Percentiles rank a stretch among this genome's conserved stretches.
phyloP scores from a whole-genome alignment of 2,329 filamentous ascomycete genomes.

The Diaporthe nobilis region DNA sequence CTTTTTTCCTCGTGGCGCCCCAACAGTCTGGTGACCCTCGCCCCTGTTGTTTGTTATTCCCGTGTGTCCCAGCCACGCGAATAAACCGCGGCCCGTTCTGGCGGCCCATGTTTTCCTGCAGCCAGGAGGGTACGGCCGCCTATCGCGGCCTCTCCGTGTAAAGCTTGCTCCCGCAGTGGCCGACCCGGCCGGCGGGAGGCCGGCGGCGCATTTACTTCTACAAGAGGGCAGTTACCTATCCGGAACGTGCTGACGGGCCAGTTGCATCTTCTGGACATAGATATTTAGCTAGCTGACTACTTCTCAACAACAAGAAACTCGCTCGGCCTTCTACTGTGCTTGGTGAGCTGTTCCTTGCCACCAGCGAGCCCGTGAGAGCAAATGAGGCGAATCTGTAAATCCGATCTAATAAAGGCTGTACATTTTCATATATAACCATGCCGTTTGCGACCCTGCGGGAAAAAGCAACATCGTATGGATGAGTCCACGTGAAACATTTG shows the following conservation, averaged over 20 bases:
- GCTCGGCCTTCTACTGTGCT: background rate
- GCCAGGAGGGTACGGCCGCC: background rate
- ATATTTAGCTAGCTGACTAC: background rate
- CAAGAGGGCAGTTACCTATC: no score
- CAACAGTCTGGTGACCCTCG: background rate
- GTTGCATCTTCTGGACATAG: background rate
- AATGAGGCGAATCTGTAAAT: background rate
- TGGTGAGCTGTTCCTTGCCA: background rate
- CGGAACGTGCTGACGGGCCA: background rate
- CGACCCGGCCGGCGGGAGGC: background rate
- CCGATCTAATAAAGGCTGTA: background rate
- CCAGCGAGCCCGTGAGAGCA: background rate
- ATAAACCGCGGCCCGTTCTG: constrained; percentile 23
- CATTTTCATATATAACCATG: background rate
- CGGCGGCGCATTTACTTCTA: background rate
- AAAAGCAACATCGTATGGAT: background rate
- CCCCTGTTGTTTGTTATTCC: constrained; percentile 22
- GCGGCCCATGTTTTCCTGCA: constrained; percentile 18
- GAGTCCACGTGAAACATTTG: constrained; percentile 7
- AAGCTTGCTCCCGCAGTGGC: background rate
- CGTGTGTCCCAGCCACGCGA: constrained; percentile 19
- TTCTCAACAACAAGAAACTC: background rate
- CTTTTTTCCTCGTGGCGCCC: background rate
- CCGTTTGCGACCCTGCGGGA: background rate
- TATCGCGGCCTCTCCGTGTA: background rate